Base-by-base conservation (phyloP, 2,329 filamentous ascomycete genomes). In the Talaromyces rugulosus region DNA sequence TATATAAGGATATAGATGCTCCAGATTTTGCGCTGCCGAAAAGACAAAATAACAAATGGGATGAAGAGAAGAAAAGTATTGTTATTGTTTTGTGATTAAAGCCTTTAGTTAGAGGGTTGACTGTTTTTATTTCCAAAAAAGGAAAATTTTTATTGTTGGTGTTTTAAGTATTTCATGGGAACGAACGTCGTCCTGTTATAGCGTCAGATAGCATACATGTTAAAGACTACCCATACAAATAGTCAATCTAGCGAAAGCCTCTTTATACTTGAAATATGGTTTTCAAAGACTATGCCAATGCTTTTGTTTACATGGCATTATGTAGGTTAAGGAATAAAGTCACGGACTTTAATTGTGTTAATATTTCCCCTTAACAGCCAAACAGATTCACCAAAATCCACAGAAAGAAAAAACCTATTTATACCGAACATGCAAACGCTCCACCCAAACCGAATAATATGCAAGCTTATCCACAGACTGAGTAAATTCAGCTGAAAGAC, bases 391-490 rank as follows among this genome's bases (percentile, higher is more conserved):
- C 44, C 18, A 47, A 47, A 47, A 27, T 4, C 16, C n/a, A 51
- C 47, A 5, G 31, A 51, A 51, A 27, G 27, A 51, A 51, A 51
- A 51, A 28, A 3, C 50, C 50, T 53, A 53, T 53, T 16, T 30
- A 53, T 30, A 31, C 50, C 50, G 23, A 30, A 53, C 50, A 53
- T 53, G 50, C 50, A 31, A 53, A 53, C 50, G 50, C 50, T 53
- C 50, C 50, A 31, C 50, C 50, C 51, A 58, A 59, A 61, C 56
- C 56, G 57, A 61, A 60, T 60, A 56, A 62, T 64, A 63, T 69
- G 69, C 69, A 69, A 63, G 66, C 66, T 65, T 63, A 66, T 62
- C 65, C 64, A 63, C 61, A 62, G 40, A 52, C 59, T 47, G 52
- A 59, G 53, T 58, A 1, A 12, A 16, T 16, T 12, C 58, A 33